Evolutionary conservation across 106 monocot genomes (phyloP), one percentile per base, ranked within the genome.

Genomic region (Phalaenopsis equestris): DNA sequence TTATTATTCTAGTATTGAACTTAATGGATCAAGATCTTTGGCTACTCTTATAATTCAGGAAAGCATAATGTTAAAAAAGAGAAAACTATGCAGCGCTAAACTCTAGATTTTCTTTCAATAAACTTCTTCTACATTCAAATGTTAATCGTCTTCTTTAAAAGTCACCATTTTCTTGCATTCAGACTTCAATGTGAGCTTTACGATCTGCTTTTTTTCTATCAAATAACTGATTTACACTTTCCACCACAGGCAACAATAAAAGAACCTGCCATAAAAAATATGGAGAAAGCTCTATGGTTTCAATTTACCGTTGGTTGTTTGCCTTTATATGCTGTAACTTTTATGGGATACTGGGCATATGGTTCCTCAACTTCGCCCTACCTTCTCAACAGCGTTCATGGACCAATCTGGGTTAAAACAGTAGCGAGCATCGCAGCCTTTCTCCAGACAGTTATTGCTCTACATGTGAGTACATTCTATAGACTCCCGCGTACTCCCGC

Each of bases 331-430:
- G 88, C 88, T 70, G 90, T 93, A 11, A 90, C 83, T 10, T 90
- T 93, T 67, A 81, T 85, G 77, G 93, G 93, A 1, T 93, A 93
- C 79, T 93, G 93, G 93, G 93, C 93, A 30, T 93, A 93, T 83
- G 93, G 93, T 2, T 93, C 90, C 30, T 88, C 88, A 75, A 88
- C 90, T 47, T 93, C 93, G 67, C 64, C 81, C 19, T 93, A 90
- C 67, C 86, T 93, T 9, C 86, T 88, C 23, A 88, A 82, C 48
- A 90, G 85, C 57, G 88, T 87, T 15, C 82, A 78, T 3, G 93
- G 93, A 0, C 90, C 93, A 42, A 72, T 81, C 67, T 93, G 90
- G 93, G 79, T 85, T 39, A 93, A 93, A 80, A 80, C 80, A 42
- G 5, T 87, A 24, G 90, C 90, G 55, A 93, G 90, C 49, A 16